Evolutionary conservation across 2,329 filamentous ascomycete genomes (phyloP).

Genomic region (Sclerotiophoma versabilis): DNA sequence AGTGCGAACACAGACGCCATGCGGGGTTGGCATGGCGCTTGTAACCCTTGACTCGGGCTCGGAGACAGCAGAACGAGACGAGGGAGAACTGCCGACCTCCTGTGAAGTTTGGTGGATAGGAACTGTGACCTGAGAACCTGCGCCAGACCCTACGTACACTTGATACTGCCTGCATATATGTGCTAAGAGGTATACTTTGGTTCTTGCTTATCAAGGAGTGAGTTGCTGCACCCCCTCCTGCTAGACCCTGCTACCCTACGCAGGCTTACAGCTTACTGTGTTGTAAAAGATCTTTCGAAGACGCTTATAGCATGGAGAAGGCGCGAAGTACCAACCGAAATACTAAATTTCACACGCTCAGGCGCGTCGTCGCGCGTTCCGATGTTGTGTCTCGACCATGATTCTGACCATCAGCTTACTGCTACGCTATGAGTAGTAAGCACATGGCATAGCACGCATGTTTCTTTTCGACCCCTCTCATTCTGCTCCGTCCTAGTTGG

Average conservation of each 20-base stretch:
- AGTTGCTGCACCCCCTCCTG: too few relatives aligned
- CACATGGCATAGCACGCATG: background rate
- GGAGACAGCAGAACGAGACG: background rate
- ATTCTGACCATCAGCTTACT: background rate
- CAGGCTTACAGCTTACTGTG: too few relatives aligned
- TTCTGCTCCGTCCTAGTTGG: background rate
- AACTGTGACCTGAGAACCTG: too few relatives aligned
- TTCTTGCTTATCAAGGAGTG: too few relatives aligned
- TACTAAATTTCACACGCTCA: background rate
- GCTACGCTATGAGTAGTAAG: background rate
- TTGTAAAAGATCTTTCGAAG: too few relatives aligned
- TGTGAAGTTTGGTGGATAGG: background rate
- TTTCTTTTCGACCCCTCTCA: background rate
- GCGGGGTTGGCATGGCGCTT: slow-evolving; percentile 10
- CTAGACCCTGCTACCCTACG: too few relatives aligned
- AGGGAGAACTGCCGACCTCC: background rate
- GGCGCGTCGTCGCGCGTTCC: too few relatives aligned
- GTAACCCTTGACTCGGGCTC: background rate
- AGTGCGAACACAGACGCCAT: background rate
- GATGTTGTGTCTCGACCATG: background rate
- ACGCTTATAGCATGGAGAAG: slow-evolving; percentile 4
- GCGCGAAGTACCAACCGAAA: background rate
- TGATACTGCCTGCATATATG: too few relatives aligned
- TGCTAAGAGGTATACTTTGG: too few relatives aligned
- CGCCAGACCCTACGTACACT: too few relatives aligned